Evolutionary conservation across 2,329 filamentous ascomycete species (phyloP).

Genomic region (Dryadomyces quercivorus): DNA sequence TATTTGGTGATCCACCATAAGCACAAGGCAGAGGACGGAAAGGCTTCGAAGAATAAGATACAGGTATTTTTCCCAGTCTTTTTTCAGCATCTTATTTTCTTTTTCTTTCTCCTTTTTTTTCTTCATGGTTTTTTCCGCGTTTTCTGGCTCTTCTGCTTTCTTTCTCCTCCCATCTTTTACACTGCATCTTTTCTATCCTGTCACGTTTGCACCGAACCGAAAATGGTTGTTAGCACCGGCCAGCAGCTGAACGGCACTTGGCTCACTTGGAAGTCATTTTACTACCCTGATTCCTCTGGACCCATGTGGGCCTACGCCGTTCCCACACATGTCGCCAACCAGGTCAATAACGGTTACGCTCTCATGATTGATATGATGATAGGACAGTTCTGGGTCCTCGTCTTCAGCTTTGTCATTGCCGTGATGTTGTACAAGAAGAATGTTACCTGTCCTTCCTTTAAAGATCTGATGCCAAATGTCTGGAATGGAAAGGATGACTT

Average conservation of each 20-base stretch:
- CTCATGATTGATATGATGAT: background rate
- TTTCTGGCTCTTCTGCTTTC: background rate
- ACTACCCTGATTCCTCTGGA: background rate
- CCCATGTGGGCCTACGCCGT: background rate
- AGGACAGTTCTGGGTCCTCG: background rate
- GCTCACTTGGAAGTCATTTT: background rate
- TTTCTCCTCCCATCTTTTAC: background rate
- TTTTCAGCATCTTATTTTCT: background rate
- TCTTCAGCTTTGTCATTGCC: background rate
- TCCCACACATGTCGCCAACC: background rate
- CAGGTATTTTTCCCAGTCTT: no score
- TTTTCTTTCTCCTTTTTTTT: no score
- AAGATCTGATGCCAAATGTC: background rate
- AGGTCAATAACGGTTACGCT: background rate
- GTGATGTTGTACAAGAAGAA: background rate
- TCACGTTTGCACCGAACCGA: background rate
- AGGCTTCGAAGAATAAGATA: no score
- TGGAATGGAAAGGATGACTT: background rate
- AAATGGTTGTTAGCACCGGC: background rate
- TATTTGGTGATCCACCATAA: no score
- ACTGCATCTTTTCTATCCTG: background rate
- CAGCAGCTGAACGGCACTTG: background rate
- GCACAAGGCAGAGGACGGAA: no score
- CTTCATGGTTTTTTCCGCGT: no score
- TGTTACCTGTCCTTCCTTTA: background rate